Percentiles rank a stretch among this genome's conserved stretches.
Evolutionary conservation across 2,329 filamentous ascomycete species (phyloP).

Genomic region (Catunica adiposa): DNA sequence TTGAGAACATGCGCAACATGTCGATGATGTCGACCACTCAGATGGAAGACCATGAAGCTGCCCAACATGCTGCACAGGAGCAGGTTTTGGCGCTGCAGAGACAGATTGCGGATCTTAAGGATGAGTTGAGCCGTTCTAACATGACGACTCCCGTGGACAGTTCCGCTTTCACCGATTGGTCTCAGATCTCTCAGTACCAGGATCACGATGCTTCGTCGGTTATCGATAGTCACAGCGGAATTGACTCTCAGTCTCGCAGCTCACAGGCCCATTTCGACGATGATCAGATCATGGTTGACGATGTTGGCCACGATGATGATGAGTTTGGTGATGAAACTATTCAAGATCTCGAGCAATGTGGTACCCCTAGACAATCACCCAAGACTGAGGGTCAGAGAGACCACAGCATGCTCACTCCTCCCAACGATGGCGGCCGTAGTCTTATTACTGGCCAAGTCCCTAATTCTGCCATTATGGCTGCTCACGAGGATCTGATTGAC

Average conservation of each 20-base stretch:
- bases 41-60: background rate
- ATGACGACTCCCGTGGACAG: slow-evolving; percentile 10
- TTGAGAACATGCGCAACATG: slow-evolving; percentile 34
- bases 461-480: slow-evolving; percentile 3
- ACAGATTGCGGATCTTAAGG: slow-evolving; percentile 24
- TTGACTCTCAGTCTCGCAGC: background rate
- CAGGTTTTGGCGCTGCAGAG: slow-evolving; percentile 27
- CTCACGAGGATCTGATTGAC: background rate
- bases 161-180: slow-evolving; percentile 7
- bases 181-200: background rate
- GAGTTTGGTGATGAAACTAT: slow-evolving; percentile 35
- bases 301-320: slow-evolving; percentile 22
- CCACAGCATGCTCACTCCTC: slow-evolving; percentile 28
- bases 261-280: slow-evolving; percentile 20
- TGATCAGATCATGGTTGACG: slow-evolving; percentile 15
- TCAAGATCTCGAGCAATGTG: slow-evolving; percentile 30
- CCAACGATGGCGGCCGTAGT: slow-evolving; percentile 33
- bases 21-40: background rate
- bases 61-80: background rate
- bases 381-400: slow-evolving; percentile 11
- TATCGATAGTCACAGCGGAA: slow-evolving; percentile 7
- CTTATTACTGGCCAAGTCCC: slow-evolving; percentile 13
- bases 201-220: slow-evolving; percentile 2
- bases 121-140: slow-evolving; percentile 19
- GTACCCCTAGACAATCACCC: slow-evolving; percentile 31